phyloP scores from a whole-genome alignment of 1,139 yeast species.

The Saccharomycopsis phalli region DNA sequence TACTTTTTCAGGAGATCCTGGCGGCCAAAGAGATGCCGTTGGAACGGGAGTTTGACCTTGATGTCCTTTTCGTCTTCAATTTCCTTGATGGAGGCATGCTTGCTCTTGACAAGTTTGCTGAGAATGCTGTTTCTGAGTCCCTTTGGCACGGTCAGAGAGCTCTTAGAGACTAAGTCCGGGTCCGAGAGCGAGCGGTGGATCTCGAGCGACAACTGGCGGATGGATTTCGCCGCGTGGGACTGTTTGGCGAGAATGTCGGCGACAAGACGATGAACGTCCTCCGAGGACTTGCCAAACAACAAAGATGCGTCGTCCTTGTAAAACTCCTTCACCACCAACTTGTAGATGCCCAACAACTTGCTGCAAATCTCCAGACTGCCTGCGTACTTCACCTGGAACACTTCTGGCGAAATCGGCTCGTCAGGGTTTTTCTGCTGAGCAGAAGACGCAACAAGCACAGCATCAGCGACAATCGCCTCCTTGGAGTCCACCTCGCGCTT shows the following conservation, averaged over 20 bases:
- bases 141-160: not conserved
- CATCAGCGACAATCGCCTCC: conserved; percentile 21
- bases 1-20: conserved; percentile 67
- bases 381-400: conserved; percentile 21
- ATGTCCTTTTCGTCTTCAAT: conserved; percentile 16
- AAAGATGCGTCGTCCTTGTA: conserved; percentile 5
- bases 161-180: conserved; percentile 1
- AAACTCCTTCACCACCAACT: conserved; percentile 20
- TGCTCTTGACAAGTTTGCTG: conserved; percentile 6
- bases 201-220: conserved; percentile 24
- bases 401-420: not conserved
- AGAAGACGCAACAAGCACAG: conserved; percentile 21
- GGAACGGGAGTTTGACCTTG: conserved; percentile 60
- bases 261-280: conserved; percentile 6
- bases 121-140: conserved; percentile 10
- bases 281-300: conserved; percentile 2
- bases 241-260: conserved; percentile 9
- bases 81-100: conserved; percentile 19
- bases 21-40: conserved; percentile 69
- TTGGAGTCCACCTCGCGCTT: conserved; percentile 24
- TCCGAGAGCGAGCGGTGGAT: conserved; percentile 23
- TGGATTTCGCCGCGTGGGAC: conserved; percentile 31
- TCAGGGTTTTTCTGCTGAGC: conserved; percentile 16
- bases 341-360: conserved; percentile 24
- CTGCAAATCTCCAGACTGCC: conserved; percentile 22